These are phyloP conservation scores for Breviolum minutum DNA, from an alignment of 73 alveolate species.

Conservation along the genomic window DNA sequence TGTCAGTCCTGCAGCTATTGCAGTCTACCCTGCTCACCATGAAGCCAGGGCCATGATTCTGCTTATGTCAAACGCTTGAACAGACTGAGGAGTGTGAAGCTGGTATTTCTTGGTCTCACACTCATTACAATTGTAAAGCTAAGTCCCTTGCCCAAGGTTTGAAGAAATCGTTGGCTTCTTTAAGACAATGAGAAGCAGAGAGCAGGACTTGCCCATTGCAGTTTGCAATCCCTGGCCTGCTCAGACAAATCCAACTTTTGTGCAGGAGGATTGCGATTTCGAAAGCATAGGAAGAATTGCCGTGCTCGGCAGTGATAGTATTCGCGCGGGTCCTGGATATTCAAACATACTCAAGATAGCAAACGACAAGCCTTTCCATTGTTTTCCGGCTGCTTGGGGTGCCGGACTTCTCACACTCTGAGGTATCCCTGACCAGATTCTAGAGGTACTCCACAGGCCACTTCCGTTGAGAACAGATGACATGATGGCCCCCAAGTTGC, in stretches of 20 bases:
- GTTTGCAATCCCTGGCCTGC: not conserved
- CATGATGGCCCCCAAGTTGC: conserved; percentile 38
- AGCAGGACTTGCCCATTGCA: conserved; percentile 17
- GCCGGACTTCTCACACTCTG: not conserved
- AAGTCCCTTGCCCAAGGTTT: conserved; percentile 14
- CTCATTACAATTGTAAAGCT: too few relatives aligned
- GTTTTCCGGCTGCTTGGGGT: not conserved
- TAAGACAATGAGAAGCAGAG: conserved; percentile 38
- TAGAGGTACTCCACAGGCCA: conserved; percentile 81
- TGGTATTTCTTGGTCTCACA: too few relatives aligned
- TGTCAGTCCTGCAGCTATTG: conserved; percentile 77
- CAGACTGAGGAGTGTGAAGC: too few relatives aligned
- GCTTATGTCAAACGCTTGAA: too few relatives aligned
- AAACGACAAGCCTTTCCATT: too few relatives aligned
- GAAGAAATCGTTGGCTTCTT: conserved; percentile 78
- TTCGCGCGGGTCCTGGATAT: not conserved
- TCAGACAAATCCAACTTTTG: not conserved
- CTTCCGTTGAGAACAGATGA: conserved; percentile 77
- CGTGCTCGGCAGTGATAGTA: conserved; percentile 46
- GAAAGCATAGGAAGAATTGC: conserved; percentile 84
- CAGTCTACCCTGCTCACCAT: conserved; percentile 44
- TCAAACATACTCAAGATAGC: too few relatives aligned
- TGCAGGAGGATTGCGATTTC: conserved; percentile 68
- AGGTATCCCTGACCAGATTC: conserved; percentile 65
- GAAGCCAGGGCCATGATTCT: conserved; percentile 24